Percentiles rank a stretch among this genome's conserved stretches.
Conservation (phyloP, 2,329 filamentous ascomycete genomes). For the Ceratocystis colombiana region DNA sequence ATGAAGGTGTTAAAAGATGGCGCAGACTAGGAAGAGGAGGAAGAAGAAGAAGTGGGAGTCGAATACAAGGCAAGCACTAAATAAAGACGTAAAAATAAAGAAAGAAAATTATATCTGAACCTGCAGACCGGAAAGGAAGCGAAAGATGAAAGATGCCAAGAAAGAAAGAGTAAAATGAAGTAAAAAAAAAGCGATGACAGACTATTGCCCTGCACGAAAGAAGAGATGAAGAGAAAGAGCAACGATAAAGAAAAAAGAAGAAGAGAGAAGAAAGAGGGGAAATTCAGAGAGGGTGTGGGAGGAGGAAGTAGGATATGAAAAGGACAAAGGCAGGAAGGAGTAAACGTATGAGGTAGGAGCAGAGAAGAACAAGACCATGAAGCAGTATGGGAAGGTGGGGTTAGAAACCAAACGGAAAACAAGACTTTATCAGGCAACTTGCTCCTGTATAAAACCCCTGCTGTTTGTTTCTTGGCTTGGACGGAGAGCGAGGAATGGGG, state of each 20-base stretch:
- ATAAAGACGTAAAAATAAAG: constrained; percentile 22
- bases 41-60: constrained; percentile 34
- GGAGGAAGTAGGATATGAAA: neutral
- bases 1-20: too few relatives aligned
- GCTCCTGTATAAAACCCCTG: neutral
- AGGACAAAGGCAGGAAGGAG: neutral
- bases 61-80: neutral
- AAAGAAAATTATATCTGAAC: constrained; percentile 21
- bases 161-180: constrained; percentile 19
- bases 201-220: neutral
- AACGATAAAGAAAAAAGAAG: constrained; percentile 5
- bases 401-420: neutral
- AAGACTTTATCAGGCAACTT: neutral
- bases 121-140: constrained; percentile 18
- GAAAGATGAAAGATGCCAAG: constrained; percentile 12
- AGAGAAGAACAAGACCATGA: neutral
- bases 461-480: constrained; percentile 4
- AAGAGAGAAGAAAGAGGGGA: constrained; percentile 21
- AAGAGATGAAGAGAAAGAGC: constrained; percentile 23
- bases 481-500: neutral
- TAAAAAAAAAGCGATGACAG: constrained; percentile 25
- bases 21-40: constrained; percentile 37
- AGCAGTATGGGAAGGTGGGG: neutral
- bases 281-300: constrained; percentile 17
- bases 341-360: neutral